phyloP scores from a whole-genome alignment of 371 early-diverging fungal species.

The Amoeboaphelidium protococcarum region DNA sequence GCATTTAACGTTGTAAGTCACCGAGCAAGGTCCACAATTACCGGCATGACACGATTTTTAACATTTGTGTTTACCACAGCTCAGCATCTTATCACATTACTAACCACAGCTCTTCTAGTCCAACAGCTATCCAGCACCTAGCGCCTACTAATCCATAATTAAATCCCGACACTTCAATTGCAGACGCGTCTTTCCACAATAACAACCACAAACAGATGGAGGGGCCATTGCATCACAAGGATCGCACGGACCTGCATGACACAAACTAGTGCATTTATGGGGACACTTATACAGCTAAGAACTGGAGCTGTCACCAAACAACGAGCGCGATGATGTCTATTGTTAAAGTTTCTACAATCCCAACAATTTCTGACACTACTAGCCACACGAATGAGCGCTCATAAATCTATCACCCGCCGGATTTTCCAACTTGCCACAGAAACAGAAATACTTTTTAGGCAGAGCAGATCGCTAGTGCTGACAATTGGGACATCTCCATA shows the following conservation, averaged over 20 bases:
- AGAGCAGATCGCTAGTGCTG: slow-evolving; percentile 33
- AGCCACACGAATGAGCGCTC: slow-evolving; percentile 63
- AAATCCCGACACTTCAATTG: slow-evolving; percentile 29
- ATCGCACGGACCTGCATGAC: slow-evolving; percentile 84
- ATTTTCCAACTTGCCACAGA: slow-evolving; percentile 51
- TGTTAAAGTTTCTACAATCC: no score
- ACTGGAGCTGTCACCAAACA: slow-evolving; percentile 16
- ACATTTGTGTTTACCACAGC: slow-evolving; percentile 41
- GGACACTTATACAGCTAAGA: slow-evolving; percentile 23
- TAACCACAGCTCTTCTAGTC: slow-evolving; percentile 22
- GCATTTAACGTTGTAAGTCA: slow-evolving; percentile 25
- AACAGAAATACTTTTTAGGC: slow-evolving; percentile 49
- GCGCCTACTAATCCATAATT: slow-evolving; percentile 15
- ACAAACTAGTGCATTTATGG: slow-evolving; percentile 26
- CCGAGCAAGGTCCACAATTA: slow-evolving; percentile 30
- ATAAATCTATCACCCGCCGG: slow-evolving; percentile 29
- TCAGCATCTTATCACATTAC: slow-evolving; percentile 32
- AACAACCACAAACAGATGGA: slow-evolving; percentile 34
- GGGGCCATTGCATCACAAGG: slow-evolving; percentile 60
- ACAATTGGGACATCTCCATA: slow-evolving; percentile 86
- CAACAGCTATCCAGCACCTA: slow-evolving; percentile 12
- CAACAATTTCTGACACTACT: no score
- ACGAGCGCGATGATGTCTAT: no score
- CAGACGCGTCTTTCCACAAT: slow-evolving; percentile 43
- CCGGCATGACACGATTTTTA: slow-evolving; percentile 32